A percentile compares a stretch with the other conserved stretches of the same genome.
phyloP scores from a whole-genome alignment of 768 basidiomycete genomes.

The Cubamyces sp. region DNA sequence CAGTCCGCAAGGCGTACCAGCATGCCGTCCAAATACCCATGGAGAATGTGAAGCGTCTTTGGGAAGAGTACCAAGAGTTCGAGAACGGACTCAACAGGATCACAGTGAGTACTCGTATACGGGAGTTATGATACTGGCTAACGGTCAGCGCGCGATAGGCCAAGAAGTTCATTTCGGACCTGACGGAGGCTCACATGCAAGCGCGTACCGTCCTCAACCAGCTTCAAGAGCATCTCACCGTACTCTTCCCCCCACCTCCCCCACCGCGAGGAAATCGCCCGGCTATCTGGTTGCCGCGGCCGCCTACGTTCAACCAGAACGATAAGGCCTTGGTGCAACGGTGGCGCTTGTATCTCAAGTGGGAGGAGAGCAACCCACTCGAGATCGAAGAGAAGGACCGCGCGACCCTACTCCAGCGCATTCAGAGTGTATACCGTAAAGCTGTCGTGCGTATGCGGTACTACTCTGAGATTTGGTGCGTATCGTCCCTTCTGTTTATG shows the following conservation, averaged over 20 bases:
- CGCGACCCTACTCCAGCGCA: slow-evolving; percentile 62
- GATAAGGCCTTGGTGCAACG: slow-evolving; percentile 79
- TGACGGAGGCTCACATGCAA: slow-evolving; percentile 94
- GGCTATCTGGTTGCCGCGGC: slow-evolving; percentile 63
- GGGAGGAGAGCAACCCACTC: slow-evolving; percentile 94
- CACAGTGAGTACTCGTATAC: slow-evolving; percentile 51
- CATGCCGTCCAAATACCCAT: slow-evolving; percentile 94
- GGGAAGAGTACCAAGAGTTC: slow-evolving; percentile 93
- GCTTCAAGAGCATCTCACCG: slow-evolving; percentile 67
- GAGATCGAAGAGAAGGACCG: slow-evolving; percentile 88
- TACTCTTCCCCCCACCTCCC: slow-evolving; percentile 57
- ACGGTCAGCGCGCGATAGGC: slow-evolving; percentile 50
- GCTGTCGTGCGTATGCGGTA: slow-evolving; percentile 92
- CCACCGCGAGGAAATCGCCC: slow-evolving; percentile 46
- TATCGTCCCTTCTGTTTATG: slow-evolving; percentile 10
- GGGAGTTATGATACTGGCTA: background rate
- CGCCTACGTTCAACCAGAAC: slow-evolving; percentile 70
- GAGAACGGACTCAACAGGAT: slow-evolving; percentile 89
- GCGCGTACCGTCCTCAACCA: slow-evolving; percentile 88
- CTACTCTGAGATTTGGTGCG: slow-evolving; percentile 92
- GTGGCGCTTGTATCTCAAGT: slow-evolving; percentile 93
- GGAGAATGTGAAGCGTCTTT: slow-evolving; percentile 89
- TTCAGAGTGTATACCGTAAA: slow-evolving; percentile 86
- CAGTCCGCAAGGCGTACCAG: slow-evolving; percentile 88
- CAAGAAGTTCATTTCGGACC: slow-evolving; percentile 93